phyloP scores from a whole-genome alignment of 768 basidiomycete genomes.

The Lactarius akahatsu region DNA sequence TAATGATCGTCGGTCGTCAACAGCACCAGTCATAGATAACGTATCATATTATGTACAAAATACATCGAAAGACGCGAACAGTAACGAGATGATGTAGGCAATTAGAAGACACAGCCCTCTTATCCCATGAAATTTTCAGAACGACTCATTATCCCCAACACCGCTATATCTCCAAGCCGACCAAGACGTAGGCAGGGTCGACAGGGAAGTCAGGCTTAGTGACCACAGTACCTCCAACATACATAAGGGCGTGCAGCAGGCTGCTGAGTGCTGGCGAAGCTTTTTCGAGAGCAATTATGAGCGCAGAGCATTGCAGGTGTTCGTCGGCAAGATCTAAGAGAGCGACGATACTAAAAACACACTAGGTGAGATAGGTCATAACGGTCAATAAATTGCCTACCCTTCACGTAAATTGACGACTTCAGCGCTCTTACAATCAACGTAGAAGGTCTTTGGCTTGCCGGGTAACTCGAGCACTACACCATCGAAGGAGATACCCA shows the following conservation, averaged over 20 bases:
- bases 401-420: constrained; percentile 81
- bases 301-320: constrained; percentile 68
- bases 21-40: neutral
- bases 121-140: neutral
- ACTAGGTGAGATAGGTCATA: constrained; percentile 4
- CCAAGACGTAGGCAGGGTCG: constrained; percentile 75
- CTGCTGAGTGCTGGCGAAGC: constrained; percentile 67
- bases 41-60: neutral
- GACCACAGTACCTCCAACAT: constrained; percentile 84
- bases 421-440: constrained; percentile 80
- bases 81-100: neutral
- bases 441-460: constrained; percentile 73
- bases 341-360: constrained; percentile 65
- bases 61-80: neutral
- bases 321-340: constrained; percentile 88
- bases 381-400: constrained; percentile 39
- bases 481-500: constrained; percentile 72
- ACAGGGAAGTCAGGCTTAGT: constrained; percentile 77
- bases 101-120: neutral
- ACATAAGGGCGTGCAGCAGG: constrained; percentile 87
- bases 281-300: constrained; percentile 79
- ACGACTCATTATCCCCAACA: neutral
- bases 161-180: constrained; percentile 72
- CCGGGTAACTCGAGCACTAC: constrained; percentile 74
- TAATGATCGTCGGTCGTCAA: too few species aligned